phyloP scores from a whole-genome alignment of 2,329 filamentous ascomycete species.

The Bertia moriformis region DNA sequence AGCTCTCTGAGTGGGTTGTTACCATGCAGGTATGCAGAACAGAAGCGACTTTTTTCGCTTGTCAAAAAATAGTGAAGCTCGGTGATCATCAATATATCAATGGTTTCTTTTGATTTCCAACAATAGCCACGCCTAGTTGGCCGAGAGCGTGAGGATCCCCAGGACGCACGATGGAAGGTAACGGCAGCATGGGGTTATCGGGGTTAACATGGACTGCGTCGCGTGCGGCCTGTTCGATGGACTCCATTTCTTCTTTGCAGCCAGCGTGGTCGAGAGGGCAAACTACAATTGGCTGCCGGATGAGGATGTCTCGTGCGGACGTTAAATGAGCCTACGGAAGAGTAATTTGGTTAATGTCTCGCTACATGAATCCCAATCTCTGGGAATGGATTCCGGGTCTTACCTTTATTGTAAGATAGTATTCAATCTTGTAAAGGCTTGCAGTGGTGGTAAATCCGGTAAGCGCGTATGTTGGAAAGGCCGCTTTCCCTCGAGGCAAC shows the following conservation, averaged over 20 bases:
- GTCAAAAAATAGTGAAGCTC: too few relatives aligned
- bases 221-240: constrained; percentile 88
- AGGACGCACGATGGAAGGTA: constrained; percentile 66
- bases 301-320: constrained; percentile 71
- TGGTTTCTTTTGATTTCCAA: constrained; percentile 50
- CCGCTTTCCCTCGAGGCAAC: constrained; percentile 68
- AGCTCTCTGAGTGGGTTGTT: too few relatives aligned
- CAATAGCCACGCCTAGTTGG: constrained; percentile 47
- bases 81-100: constrained; percentile 53
- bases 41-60: too few relatives aligned
- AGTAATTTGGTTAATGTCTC: constrained; percentile 5
- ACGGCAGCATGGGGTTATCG: constrained; percentile 84
- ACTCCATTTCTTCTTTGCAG: constrained; percentile 97
- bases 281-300: constrained; percentile 87
- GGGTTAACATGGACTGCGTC: constrained; percentile 79
- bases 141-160: constrained; percentile 53
- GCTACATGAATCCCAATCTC: constrained; percentile 6
- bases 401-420: constrained; percentile 89
- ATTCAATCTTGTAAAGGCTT: constrained; percentile 94
- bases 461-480: constrained; percentile 79
- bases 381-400: constrained; percentile 3
- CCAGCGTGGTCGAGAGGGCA: constrained; percentile 89
- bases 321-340: constrained; percentile 66
- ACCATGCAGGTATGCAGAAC: too few relatives aligned
- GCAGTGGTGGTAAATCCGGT: constrained; percentile 87